Percentiles rank a stretch among this genome's conserved stretches.
Evolutionary conservation across 306 rosid genomes (phyloP).

Genomic region (Lotus japonicus): DNA sequence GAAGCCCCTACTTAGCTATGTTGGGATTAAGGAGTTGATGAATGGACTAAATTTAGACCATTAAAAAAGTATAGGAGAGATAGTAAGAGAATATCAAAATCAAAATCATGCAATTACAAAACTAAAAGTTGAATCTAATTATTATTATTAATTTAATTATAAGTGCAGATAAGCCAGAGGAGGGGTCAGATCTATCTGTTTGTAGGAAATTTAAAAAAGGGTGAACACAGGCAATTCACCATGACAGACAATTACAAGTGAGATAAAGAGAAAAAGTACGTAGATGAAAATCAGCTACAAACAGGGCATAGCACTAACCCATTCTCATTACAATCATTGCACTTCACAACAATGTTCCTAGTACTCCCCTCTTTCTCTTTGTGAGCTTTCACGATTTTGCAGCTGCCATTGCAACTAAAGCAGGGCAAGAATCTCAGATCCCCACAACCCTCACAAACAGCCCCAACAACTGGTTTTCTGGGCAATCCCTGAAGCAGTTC

Average conservation of each 20-base stretch:
- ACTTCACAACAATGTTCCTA: constrained; percentile 34
- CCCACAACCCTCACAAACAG: constrained; percentile 81
- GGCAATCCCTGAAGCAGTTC: constrained; percentile 64
- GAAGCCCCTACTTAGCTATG: too few species aligned
- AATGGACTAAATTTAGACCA: too few species aligned
- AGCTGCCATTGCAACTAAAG: constrained; percentile 72
- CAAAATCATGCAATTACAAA: too few species aligned
- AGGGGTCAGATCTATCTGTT: not conserved
- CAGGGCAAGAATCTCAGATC: constrained; percentile 79
- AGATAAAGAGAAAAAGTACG: not conserved
- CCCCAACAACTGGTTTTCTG: constrained; percentile 43
- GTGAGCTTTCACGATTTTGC: constrained; percentile 48
- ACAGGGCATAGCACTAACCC: constrained; percentile 80
- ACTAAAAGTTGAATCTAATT: too few species aligned
- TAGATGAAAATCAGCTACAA: constrained; percentile 37
- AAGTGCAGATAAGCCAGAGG: not conserved
- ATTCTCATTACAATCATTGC: constrained; percentile 78
- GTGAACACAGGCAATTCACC: constrained; percentile 9
- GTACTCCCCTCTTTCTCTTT: too few species aligned
- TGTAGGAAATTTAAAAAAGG: not conserved
- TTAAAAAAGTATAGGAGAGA: too few species aligned
- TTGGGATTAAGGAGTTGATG: too few species aligned
- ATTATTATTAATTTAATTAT: not conserved
- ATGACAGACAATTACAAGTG: not conserved
- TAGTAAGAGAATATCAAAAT: too few species aligned